Evolutionary conservation across 257 asterid species (phyloP), one percentile per base, ranked within the genome.

Genomic region (Pogostemon cablin): DNA sequence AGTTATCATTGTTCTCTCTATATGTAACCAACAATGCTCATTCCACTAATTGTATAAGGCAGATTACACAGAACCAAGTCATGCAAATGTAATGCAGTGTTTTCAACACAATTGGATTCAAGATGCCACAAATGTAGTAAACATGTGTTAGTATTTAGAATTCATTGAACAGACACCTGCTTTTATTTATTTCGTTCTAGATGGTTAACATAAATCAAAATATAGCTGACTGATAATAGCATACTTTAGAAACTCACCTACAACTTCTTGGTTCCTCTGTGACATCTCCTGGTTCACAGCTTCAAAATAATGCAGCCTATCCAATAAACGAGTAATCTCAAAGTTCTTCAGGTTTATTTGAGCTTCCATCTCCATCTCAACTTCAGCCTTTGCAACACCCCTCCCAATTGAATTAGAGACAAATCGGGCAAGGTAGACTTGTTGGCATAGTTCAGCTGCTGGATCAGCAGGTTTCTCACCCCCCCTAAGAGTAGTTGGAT

Each of bases 281-380:
- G 98, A 95, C 99, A 95, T 91, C 86, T 95, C 95, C 78, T 86
- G 88, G 76, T 89, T 95, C 79, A 91, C 96, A 65, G 99, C 89
- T 77, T 91, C 98, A 41, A 89, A 91, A 77, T 91, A 95, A 76
- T 65, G 96, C 58, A 95, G 92, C 77, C 81, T 87, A 78, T 95
- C 98, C 84, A 81, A 81, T 71, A 95, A 75, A 25, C 99, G 95
- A 71, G 96, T 86, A 65, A 91, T 87, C 77, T 95, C 99, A 57
- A 73, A 48, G 84, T 91, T 89, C 81, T 95, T 95, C 54, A 70
- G 68, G 80, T 88, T 87, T 65, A 91, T 62, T 73, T 82, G 95
- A 73, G 89, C 89, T 80, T 91, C 95, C 95, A 86, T 89, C 84
- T 87, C 95, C 87, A 68, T 76, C 84, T 86, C 95, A 61, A 81